Evolutionary conservation across 495 filamentous ascomycete genomes (phyloP).

Genomic region (Annulohypoxylon maeteangense): DNA sequence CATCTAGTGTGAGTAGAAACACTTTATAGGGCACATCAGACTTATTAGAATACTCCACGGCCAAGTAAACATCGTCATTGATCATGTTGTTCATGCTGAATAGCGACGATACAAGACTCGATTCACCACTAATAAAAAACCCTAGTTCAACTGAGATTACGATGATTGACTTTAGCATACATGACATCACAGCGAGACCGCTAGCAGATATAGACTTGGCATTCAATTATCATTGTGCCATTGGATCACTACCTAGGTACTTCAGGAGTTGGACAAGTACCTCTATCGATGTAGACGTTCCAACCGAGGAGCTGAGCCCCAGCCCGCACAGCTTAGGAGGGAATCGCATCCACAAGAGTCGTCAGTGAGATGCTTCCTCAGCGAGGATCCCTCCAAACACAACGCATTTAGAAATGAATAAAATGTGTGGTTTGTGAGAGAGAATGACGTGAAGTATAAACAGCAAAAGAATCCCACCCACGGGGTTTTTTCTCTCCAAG

Average conservation of each 20-base stretch:
- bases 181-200: conserved; percentile 1
- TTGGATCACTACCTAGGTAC: conserved; percentile 49
- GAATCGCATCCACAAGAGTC: conserved; percentile 47
- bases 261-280: conserved; percentile 32
- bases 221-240: conserved; percentile 39
- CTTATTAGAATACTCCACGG: not conserved
- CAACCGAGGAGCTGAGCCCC: conserved; percentile 33
- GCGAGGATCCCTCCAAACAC: conserved; percentile 41
- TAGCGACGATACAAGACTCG: not conserved
- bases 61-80: no score
- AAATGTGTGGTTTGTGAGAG: conserved; percentile 36
- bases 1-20: no score
- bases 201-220: not conserved
- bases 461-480: conserved; percentile 39
- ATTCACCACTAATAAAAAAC: not conserved
- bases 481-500: conserved; percentile 42
- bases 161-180: not conserved
- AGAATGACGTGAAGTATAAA: conserved; percentile 50
- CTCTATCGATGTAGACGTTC: conserved; percentile 24
- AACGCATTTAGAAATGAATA: conserved; percentile 42
- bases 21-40: no score
- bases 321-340: conserved; percentile 35
- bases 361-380: conserved; percentile 48
- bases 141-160: not conserved
- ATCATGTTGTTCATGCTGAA: no score